phyloP scores from a whole-genome alignment of 371 early-diverging fungal genomes.

The Funneliformis caledonium region DNA sequence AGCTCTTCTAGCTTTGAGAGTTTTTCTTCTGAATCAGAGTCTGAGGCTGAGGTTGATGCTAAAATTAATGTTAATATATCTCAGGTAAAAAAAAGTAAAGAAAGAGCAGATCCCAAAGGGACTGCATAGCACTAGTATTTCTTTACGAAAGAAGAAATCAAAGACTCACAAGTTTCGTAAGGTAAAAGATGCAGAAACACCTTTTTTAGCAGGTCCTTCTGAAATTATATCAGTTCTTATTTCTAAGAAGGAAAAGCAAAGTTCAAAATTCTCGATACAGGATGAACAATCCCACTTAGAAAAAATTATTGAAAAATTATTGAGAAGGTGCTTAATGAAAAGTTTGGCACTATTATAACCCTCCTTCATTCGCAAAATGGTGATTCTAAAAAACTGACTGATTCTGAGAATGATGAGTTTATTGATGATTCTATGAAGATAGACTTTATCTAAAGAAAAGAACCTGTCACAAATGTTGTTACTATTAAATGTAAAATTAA shows the following conservation, averaged over 20 bases:
- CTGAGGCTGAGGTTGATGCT: not conserved
- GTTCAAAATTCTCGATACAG: not conserved
- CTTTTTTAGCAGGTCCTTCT: not conserved
- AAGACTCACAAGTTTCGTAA: not conserved
- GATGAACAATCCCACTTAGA: no score
- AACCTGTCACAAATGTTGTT: not conserved
- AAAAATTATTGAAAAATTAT: no score
- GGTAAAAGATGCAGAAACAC: not conserved
- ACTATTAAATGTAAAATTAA: not conserved
- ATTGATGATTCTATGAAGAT: slow-evolving; percentile 22
- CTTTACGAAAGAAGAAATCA: not conserved
- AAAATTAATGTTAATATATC: not conserved
- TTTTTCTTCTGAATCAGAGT: no score
- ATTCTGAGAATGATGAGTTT: slow-evolving; percentile 12
- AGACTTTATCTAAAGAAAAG: slow-evolving; percentile 10
- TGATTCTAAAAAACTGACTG: slow-evolving; percentile 9
- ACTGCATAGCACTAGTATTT: not conserved
- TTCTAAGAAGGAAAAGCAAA: not conserved
- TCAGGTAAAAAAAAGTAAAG: not conserved
- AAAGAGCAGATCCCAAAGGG: no score
- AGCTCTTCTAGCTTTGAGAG: no score
- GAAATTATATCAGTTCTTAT: not conserved
- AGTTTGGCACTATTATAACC: slow-evolving; percentile 6
- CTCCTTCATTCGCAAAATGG: not conserved
- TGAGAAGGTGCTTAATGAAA: not conserved